These are phyloP conservation scores for Lepidium aucheri DNA, from an alignment of 345 rosid species.

Conservation along the genomic window DNA sequence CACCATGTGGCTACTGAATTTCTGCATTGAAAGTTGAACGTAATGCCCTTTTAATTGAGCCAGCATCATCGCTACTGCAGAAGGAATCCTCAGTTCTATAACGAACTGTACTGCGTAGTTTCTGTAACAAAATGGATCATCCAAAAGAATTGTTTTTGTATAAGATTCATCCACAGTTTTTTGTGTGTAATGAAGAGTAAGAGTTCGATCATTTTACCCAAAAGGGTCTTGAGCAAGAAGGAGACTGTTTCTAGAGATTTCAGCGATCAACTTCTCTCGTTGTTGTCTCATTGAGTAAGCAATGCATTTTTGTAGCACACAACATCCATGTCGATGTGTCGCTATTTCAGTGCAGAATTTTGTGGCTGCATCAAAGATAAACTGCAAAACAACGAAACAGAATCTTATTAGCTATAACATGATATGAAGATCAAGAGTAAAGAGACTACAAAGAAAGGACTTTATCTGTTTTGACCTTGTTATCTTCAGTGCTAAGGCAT, in stretches of 20 bases:
- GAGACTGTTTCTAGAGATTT: slow-evolving; percentile 41
- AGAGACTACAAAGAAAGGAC: neutral
- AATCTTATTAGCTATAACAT: neutral
- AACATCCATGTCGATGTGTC: slow-evolving; percentile 56
- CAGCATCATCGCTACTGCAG: slow-evolving; percentile 31
- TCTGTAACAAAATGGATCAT: slow-evolving; percentile 18
- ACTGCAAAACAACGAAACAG: slow-evolving; percentile 22
- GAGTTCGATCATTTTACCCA: slow-evolving; percentile 29
- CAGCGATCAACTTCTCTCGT: slow-evolving; percentile 32
- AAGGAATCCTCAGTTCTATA: slow-evolving; percentile 42
- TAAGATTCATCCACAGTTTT: neutral
- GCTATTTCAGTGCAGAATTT: slow-evolving; percentile 45
- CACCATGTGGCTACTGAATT: slow-evolving; percentile 52
- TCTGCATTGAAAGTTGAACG: slow-evolving; percentile 45
- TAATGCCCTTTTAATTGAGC: slow-evolving; percentile 49
- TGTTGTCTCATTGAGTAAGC: slow-evolving; percentile 41
- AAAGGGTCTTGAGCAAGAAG: slow-evolving; percentile 47
- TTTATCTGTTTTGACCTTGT: slow-evolving; percentile 30
- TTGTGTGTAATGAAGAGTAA: neutral
- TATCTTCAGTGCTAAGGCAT: slow-evolving; percentile 51
- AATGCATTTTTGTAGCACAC: slow-evolving; percentile 56
- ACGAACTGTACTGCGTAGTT: slow-evolving; percentile 55
- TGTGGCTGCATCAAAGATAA: slow-evolving; percentile 47
- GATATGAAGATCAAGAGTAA: neutral
- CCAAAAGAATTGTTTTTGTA: neutral